Evolutionary conservation across 2,329 filamentous ascomycete genomes (phyloP), one percentile per base, ranked within the genome.

Genomic region (Phialophora macrospora): DNA sequence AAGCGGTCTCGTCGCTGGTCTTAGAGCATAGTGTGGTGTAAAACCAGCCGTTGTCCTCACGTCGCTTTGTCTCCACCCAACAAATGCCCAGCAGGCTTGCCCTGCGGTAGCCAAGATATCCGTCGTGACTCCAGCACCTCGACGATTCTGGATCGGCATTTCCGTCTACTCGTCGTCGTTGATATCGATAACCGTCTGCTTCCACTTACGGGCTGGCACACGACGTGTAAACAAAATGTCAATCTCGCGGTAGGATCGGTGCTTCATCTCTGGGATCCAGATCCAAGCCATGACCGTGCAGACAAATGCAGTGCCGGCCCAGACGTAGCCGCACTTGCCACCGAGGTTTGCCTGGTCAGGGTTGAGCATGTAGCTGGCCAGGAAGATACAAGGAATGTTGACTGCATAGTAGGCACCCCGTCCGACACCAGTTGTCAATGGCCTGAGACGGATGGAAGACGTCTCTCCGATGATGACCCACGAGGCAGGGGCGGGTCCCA

Each of bases 391-490:
- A 71, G 87, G 87, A 74, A 89, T 89, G 65, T 89, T 83, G 67
- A 87, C 78, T 4, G 87, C 71, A 77, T 90, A 89, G 81, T 90
- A 90, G 12, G 80, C 77, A 60, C 77, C 87, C 73, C 87, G 87
- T 73, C 87, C 87, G 57, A 89, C 77, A 75, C 87, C 87, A 26
- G 87, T 89, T 2, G 85, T 89, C n/a, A 89, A 77, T 55, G 87
- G 85, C 55, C 87, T 76, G 32, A 90, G 86, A 67, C 87, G 87
- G 62, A 89, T 83, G 58, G 87, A 79, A 0, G 87, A 88, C 1
- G 87, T 89, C 76, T 90, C 87, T 70, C 84, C 86, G 55, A 90
- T 89, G 70, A 89, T 87, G 77, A 86, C 84, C 83, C 84, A 90
- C 9, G 87, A 88, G 48, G 85, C 84, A 55, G 87, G 87, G 1